These are phyloP conservation scores for Podospora comata DNA, from an alignment of 495 filamentous ascomycete species.

Conservation along the genomic window DNA sequence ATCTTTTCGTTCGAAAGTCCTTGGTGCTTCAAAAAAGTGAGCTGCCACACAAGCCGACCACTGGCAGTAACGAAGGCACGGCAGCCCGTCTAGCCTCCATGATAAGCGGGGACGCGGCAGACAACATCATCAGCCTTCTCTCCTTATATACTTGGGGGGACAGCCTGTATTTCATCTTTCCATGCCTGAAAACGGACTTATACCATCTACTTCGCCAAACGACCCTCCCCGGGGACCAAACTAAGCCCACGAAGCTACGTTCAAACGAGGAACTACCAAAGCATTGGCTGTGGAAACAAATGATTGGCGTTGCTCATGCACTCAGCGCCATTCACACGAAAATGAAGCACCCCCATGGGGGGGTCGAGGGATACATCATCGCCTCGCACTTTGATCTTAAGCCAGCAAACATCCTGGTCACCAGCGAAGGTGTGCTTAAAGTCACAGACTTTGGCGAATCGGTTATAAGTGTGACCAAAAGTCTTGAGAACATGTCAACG, in stretches of 20 bases:
- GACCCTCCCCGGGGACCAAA: not conserved
- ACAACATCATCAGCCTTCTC: not conserved
- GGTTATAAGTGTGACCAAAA: not conserved
- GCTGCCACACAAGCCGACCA: not conserved
- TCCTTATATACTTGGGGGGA: not conserved
- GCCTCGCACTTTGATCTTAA: not conserved
- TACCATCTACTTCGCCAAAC: not conserved
- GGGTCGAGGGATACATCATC: not conserved
- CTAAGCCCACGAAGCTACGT: not conserved
- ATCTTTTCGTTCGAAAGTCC: not conserved
- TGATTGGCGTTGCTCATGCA: not conserved
- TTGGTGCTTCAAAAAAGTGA: not conserved
- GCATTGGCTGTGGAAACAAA: constrained; percentile 6
- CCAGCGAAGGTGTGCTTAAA: not conserved
- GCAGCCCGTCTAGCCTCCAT: not conserved
- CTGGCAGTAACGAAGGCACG: not conserved
- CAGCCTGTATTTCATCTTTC: not conserved
- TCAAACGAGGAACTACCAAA: not conserved
- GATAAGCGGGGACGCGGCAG: not conserved
- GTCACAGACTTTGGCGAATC: not conserved
- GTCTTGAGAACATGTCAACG: not conserved
- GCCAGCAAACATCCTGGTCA: not conserved
- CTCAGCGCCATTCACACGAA: not conserved
- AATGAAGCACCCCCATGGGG: not conserved
- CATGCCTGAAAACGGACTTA: not conserved